phyloP scores from a whole-genome alignment of 139 green algal species.

The Micractinium sp. region DNA sequence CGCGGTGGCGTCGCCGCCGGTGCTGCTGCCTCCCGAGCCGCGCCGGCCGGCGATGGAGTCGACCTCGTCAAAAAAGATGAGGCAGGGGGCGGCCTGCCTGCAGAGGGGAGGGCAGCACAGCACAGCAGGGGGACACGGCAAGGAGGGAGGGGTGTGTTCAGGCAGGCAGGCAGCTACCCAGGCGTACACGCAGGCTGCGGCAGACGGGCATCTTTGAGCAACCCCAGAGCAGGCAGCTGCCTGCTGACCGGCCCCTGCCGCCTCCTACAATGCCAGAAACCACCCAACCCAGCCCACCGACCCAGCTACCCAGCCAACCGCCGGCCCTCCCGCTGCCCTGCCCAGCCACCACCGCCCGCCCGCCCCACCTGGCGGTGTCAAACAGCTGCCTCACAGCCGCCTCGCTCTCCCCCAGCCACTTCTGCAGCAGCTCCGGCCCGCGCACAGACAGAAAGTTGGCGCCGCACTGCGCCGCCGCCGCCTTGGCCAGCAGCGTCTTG shows the following conservation, averaged over 20 bases:
- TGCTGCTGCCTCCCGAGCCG: constrained; percentile 1
- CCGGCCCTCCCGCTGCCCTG: neutral
- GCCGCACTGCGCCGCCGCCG: constrained; percentile 47
- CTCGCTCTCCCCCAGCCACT: constrained; percentile 64
- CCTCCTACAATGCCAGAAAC: neutral
- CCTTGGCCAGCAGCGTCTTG: constrained; percentile 97
- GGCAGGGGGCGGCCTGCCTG: constrained; percentile 58
- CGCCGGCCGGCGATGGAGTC: constrained; percentile 66
- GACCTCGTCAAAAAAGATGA: constrained; percentile 85
- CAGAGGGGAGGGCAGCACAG: neutral
- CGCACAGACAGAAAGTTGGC: constrained; percentile 59
- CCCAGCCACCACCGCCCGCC: constrained; percentile 29
- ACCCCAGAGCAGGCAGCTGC: neutral
- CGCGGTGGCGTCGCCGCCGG: constrained; percentile 23
- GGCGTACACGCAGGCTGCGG: neutral
- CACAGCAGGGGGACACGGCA: neutral
- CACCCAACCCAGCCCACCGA: neutral
- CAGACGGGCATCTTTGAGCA: neutral
- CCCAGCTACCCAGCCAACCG: constrained; percentile 8
- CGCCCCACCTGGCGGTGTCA: neutral
- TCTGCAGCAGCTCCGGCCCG: constrained; percentile 61
- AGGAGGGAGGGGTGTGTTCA: neutral
- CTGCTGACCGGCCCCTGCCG: neutral
- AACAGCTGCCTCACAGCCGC: constrained; percentile 54
- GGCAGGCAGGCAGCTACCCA: neutral